phyloP scores from a whole-genome alignment of 2,329 filamentous ascomycete genomes.

The Arachnopeziza araneosa region DNA sequence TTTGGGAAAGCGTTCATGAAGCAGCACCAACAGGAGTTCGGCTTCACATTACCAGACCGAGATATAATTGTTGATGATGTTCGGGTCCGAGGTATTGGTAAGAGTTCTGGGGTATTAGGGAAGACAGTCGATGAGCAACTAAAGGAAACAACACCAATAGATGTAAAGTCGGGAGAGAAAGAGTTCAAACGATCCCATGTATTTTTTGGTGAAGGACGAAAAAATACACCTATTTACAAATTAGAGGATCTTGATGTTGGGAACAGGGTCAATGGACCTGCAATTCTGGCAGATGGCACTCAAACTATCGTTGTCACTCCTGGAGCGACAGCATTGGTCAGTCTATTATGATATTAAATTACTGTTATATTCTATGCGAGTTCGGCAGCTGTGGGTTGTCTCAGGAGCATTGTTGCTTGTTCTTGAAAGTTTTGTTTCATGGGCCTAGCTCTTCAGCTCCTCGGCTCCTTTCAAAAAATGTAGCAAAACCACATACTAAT shows the following conservation, averaged over 20 bases:
- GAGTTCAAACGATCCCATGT: conserved; percentile 63
- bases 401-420: too few species aligned
- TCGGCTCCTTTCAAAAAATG: too few species aligned
- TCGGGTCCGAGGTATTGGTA: conserved; percentile 80
- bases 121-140: conserved; percentile 83
- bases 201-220: conserved; percentile 78
- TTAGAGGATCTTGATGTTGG: conserved; percentile 69
- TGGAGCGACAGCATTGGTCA: conserved; percentile 67
- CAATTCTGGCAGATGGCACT: conserved; percentile 79
- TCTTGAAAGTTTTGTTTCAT: too few species aligned
- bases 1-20: conserved; percentile 80
- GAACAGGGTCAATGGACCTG: conserved; percentile 70
- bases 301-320: conserved; percentile 92
- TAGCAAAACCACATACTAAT: too few species aligned
- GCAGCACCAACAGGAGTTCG: conserved; percentile 89
- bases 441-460: too few species aligned
- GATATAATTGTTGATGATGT: conserved; percentile 91
- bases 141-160: conserved; percentile 57
- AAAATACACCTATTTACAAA: conserved; percentile 77
- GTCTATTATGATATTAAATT: too few species aligned
- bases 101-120: conserved; percentile 73
- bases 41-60: conserved; percentile 77
- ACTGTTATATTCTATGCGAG: too few species aligned
- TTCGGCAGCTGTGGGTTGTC: too few species aligned
- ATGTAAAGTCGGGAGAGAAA: conserved; percentile 41